Conservation (phyloP, 345 rosid genomes). For the Psidium friedrichsthalianum region DNA sequence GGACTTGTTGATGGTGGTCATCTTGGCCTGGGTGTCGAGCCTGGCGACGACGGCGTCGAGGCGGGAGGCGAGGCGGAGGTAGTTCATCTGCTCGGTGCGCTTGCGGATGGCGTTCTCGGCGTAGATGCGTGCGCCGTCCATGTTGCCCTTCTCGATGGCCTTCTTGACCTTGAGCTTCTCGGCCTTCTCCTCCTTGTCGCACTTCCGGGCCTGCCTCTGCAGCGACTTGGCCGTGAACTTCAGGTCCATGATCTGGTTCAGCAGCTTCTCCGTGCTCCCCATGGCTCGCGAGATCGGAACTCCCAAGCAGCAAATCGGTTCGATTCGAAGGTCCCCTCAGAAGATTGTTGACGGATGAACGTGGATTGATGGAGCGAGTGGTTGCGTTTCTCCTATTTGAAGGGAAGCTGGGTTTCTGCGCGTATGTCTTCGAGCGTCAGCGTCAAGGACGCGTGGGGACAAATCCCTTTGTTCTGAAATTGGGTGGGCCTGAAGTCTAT, state of each 20-base stretch:
- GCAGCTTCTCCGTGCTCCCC: slow-evolving; percentile 88
- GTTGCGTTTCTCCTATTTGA: not conserved
- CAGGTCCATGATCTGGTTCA: slow-evolving; percentile 97
- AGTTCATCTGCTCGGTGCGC: slow-evolving; percentile 98
- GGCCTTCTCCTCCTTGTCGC: slow-evolving; percentile 96
- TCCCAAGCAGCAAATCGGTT: not conserved
- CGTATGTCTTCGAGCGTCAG: not conserved
- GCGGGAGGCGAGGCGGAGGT: slow-evolving; percentile 85
- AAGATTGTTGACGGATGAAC: not conserved
- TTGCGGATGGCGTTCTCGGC: slow-evolving; percentile 97
- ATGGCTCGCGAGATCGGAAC: slow-evolving; percentile 8
- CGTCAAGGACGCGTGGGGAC: not conserved
- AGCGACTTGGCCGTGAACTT: slow-evolving; percentile 88
- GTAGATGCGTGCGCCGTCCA: slow-evolving; percentile 97
- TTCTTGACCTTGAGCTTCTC: slow-evolving; percentile 95
- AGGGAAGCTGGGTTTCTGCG: not conserved
- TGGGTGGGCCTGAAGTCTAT: not conserved
- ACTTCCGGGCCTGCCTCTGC: slow-evolving; percentile 82
- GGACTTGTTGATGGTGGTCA: slow-evolving; percentile 85
- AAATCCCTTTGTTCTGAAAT: too few relatives aligned
- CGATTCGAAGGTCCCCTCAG: not conserved
- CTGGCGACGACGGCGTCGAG: slow-evolving; percentile 96
- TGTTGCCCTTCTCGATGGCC: slow-evolving; percentile 96
- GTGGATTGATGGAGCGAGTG: not conserved
- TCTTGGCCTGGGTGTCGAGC: slow-evolving; percentile 97